A percentile compares a stretch with the other conserved stretches of the same genome.
Conservation (phyloP, 768 basidiomycete species). For the Hericium rajendrae region DNA sequence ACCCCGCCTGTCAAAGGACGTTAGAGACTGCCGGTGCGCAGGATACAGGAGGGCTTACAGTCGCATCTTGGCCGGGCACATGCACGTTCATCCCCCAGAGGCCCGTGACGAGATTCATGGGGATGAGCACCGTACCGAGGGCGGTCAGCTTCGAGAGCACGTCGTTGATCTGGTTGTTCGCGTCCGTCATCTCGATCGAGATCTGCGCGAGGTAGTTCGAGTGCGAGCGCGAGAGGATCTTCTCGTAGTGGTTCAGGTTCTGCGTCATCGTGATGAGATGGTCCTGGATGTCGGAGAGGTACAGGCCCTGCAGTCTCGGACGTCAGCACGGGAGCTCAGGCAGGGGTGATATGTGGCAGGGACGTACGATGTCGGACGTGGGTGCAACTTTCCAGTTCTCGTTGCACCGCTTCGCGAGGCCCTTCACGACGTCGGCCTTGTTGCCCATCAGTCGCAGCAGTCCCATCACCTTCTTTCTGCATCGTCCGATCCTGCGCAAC, state of each 20-base stretch:
- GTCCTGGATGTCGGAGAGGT: constrained; percentile 94
- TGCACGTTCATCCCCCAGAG: constrained; percentile 98
- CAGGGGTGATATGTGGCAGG: background rate
- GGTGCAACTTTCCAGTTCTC: constrained; percentile 99
- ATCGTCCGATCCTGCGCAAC: constrained; percentile 92
- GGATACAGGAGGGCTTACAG: constrained; percentile 22
- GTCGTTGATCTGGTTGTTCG: constrained; percentile 99
- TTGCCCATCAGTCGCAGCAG: constrained; percentile 94
- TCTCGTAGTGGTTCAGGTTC: constrained; percentile 99
- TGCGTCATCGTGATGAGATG: constrained; percentile 99
- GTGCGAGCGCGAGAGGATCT: constrained; percentile 96
- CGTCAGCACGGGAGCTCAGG: constrained; percentile 1
- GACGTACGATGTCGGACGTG: constrained; percentile 85
- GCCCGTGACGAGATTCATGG: constrained; percentile 96
- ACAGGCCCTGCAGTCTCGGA: constrained; percentile 56
- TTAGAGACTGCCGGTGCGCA: background rate
- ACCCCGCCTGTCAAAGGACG: constrained; percentile 29
- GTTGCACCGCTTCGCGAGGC: constrained; percentile 94
- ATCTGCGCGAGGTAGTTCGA: constrained; percentile 99
- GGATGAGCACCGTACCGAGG: constrained; percentile 93
- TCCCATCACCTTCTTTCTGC: constrained; percentile 99
- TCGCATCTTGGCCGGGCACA: constrained; percentile 75
- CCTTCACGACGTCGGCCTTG: constrained; percentile 99
- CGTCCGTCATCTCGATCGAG: constrained; percentile 99
- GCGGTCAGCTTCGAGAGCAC: constrained; percentile 82